These are phyloP conservation scores for Primulina eburnea DNA, from an alignment of 257 asterid genomes.

Conservation along the genomic window DNA sequence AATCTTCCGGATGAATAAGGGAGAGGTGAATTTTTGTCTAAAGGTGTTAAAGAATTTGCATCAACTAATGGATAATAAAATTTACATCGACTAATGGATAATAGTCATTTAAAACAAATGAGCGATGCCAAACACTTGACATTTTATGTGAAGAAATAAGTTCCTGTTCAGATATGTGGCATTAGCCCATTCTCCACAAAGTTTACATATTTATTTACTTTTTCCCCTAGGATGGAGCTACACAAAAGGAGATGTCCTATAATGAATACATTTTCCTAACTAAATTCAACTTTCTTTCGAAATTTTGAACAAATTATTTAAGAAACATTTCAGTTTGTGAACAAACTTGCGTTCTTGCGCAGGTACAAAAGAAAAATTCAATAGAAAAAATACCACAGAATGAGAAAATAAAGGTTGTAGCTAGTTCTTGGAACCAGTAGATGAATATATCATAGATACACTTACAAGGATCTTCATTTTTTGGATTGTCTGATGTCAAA, in stretches of 20 bases:
- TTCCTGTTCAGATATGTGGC: background rate
- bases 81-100: too few relatives aligned
- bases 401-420: background rate
- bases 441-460: constrained; percentile 15
- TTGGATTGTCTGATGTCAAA: constrained; percentile 89
- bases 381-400: background rate
- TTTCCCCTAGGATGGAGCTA: background rate
- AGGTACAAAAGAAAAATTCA: constrained; percentile 3
- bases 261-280: background rate
- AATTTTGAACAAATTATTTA: background rate
- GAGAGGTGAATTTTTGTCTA: too few relatives aligned
- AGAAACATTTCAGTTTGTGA: background rate
- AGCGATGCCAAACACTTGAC: background rate
- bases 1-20: too few relatives aligned
- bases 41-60: background rate
- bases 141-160: background rate
- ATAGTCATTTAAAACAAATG: background rate
- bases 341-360: background rate
- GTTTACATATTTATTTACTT: background rate
- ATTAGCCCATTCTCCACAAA: background rate
- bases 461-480: constrained; percentile 90
- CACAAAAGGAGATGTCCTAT: background rate
- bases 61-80: too few relatives aligned
- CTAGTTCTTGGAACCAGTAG: constrained; percentile 15
- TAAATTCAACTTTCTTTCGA: background rate